Base-by-base conservation (phyloP, 371 early-diverging fungal species). In the Mucor piriformis region DNA sequence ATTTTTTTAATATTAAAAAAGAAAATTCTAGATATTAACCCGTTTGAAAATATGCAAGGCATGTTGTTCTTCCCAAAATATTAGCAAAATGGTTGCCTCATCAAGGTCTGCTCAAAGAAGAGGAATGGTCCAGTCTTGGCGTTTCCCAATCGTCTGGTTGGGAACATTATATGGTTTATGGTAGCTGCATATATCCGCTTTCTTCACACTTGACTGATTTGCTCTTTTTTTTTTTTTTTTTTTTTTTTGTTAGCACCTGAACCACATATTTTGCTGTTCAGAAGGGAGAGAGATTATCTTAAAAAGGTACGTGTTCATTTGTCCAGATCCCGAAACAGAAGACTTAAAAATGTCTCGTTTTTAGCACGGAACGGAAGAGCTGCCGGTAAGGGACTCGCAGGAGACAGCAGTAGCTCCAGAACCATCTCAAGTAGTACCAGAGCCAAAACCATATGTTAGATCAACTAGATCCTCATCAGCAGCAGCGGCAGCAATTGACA, bases 91-190 rank as follows among this genome's bases (percentile, higher is more conserved):
- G 86, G 60, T 54, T 90, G 13, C 92, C 91, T 2, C 50, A 43
- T 12, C 23, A 13, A 18, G 32, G 44, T 34, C 58, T 95, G 15
- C 69, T 95, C 74, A 59, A 73, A 2, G 92, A 91, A 48, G 72
- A 76, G 11, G 93, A 95, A 65, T 95, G 95, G 90, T 69, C 91
- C 46, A 67, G 71, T 11, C 67, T 90, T 24, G 96, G 95, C 12
- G 84, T 95, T 18, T 77, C 69, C 52, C 95, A 95, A 67, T 90
- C 92, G 23, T 68, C 73, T 15, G 95, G 95, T 2, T 95, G 95
- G 95, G 80, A 80, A 43, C 93, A 93, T 60, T 93, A 90, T 64
- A 87, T 94, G 93, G 75, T 92, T 18, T 90, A 92, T 57, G 74
- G 85, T 88, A 79, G 63, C 52, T 32, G 47, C 15, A n/a, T 29